These are phyloP conservation scores for Diaporthe sp. DNA, from an alignment of 2,329 filamentous ascomycete species.

Conservation along the genomic window DNA sequence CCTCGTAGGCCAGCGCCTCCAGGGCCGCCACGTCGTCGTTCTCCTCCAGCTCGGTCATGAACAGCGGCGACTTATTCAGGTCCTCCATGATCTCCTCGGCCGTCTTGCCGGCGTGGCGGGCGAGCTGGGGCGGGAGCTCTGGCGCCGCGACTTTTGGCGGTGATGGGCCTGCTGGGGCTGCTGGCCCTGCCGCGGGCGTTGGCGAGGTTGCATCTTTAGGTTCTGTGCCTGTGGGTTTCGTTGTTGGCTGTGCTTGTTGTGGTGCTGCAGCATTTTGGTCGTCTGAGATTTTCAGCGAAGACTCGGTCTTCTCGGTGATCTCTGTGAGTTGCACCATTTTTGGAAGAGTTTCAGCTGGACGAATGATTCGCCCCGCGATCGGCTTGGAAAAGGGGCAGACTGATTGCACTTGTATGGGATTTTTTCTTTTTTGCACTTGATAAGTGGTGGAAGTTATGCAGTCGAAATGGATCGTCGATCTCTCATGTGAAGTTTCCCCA, in stretches of 20 bases:
- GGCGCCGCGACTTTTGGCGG: slow-evolving; percentile 48
- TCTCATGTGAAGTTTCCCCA: slow-evolving; percentile 7
- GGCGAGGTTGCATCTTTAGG: slow-evolving; percentile 9
- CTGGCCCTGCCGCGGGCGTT: not conserved
- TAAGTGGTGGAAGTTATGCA: not conserved
- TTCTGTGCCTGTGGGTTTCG: not conserved
- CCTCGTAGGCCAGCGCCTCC: slow-evolving; percentile 92
- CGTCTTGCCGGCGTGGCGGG: slow-evolving; percentile 60
- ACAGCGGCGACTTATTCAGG: slow-evolving; percentile 79
- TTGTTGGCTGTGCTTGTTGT: slow-evolving; percentile 29
- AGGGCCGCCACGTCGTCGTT: slow-evolving; percentile 89
- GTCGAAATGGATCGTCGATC: not conserved
- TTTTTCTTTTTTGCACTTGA: no score
- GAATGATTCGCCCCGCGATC: not conserved
- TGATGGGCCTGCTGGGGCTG: slow-evolving; percentile 34
- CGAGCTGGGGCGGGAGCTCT: slow-evolving; percentile 61
- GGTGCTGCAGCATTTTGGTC: slow-evolving; percentile 39
- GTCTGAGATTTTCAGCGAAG: slow-evolving; percentile 37
- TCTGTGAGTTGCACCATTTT: slow-evolving; percentile 39
- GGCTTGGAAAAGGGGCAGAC: not conserved
- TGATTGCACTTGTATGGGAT: not conserved
- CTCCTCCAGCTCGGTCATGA: slow-evolving; percentile 95
- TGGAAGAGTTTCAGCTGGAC: slow-evolving; percentile 1
- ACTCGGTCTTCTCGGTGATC: slow-evolving; percentile 37
- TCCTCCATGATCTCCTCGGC: slow-evolving; percentile 70